A percentile compares a stretch with the other conserved stretches of the same genome.
phyloP scores from a whole-genome alignment of 345 rosid species.

The Chamaenerion angustifolium region DNA sequence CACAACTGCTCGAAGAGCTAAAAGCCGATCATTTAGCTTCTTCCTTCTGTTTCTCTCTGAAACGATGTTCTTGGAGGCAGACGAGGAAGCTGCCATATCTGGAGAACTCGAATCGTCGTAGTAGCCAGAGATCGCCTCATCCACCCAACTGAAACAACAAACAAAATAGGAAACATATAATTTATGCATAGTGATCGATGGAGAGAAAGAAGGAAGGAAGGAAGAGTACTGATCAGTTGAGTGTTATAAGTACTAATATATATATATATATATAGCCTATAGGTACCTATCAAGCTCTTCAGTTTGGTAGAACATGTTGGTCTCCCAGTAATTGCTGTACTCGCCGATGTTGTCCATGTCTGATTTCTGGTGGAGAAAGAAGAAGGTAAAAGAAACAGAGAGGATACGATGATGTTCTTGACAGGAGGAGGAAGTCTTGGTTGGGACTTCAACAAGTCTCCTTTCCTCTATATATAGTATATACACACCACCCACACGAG shows the following conservation, averaged over 20 bases:
- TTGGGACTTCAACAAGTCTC: too few relatives aligned
- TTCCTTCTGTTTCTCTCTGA: constrained; percentile 85
- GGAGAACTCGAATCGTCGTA: constrained; percentile 95
- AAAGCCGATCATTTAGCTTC: constrained; percentile 79
- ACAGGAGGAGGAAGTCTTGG: too few relatives aligned
- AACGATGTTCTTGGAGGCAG: constrained; percentile 74
- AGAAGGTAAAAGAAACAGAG: not conserved
- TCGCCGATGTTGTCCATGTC: constrained; percentile 36
- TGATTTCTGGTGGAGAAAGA: not conserved
- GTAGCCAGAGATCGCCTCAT: constrained; percentile 28
- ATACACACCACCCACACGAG: too few relatives aligned
- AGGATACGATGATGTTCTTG: not conserved
- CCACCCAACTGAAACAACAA: constrained; percentile 10
- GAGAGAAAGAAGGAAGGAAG: not conserved
- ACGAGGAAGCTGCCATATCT: constrained; percentile 66
- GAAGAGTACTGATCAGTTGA: too few relatives aligned
- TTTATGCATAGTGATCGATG: not conserved
- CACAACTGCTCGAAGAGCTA: constrained; percentile 83
- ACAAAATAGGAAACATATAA: too few relatives aligned
- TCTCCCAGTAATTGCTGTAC: constrained; percentile 46
- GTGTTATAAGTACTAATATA: too few relatives aligned
- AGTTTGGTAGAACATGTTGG: constrained; percentile 38
- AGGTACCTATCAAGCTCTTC: constrained; percentile 33
- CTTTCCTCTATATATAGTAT: too few relatives aligned
- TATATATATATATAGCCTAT: too few relatives aligned